Percentiles rank a stretch among this genome's conserved stretches.
These are phyloP conservation scores for Raffaelea ambrosiae DNA, from an alignment of 2,329 filamentous ascomycete species.

Conservation along the genomic window DNA sequence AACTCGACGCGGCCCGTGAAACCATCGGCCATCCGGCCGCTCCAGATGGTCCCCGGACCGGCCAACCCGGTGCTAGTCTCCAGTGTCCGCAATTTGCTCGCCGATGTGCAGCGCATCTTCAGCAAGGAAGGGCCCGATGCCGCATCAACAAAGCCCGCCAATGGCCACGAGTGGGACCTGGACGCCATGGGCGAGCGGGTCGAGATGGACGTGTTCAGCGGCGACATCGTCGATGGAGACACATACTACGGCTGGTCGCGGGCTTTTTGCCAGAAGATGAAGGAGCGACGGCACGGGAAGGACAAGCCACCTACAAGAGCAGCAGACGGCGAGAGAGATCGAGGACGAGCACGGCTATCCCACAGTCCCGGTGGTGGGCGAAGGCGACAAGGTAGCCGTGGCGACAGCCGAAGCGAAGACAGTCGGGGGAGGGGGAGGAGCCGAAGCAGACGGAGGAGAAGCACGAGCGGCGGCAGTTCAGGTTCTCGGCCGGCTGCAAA, in stretches of 20 bases:
- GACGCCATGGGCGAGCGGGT: constrained; percentile 67
- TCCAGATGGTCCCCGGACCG: constrained; percentile 61
- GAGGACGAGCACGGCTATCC: too few relatives aligned
- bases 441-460: background rate
- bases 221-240: constrained; percentile 55
- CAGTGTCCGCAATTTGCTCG: constrained; percentile 62
- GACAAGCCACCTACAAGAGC: background rate
- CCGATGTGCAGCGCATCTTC: constrained; percentile 63
- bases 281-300: constrained; percentile 33
- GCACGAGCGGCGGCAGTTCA: background rate
- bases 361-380: too few relatives aligned
- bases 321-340: background rate
- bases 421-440: background rate
- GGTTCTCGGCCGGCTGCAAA: background rate
- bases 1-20: constrained; percentile 70
- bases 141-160: constrained; percentile 36
- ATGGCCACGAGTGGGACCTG: constrained; percentile 22
- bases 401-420: background rate
- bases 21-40: constrained; percentile 58
- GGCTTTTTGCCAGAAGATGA: constrained; percentile 75
- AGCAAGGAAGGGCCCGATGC: constrained; percentile 29
- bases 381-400: background rate
- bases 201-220: constrained; percentile 56
- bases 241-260: constrained; percentile 87
- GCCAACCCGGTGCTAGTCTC: constrained; percentile 57